These are phyloP conservation scores for Coniochaeta ligniaria DNA, from an alignment of 2,329 filamentous ascomycete genomes.

Conservation along the genomic window DNA sequence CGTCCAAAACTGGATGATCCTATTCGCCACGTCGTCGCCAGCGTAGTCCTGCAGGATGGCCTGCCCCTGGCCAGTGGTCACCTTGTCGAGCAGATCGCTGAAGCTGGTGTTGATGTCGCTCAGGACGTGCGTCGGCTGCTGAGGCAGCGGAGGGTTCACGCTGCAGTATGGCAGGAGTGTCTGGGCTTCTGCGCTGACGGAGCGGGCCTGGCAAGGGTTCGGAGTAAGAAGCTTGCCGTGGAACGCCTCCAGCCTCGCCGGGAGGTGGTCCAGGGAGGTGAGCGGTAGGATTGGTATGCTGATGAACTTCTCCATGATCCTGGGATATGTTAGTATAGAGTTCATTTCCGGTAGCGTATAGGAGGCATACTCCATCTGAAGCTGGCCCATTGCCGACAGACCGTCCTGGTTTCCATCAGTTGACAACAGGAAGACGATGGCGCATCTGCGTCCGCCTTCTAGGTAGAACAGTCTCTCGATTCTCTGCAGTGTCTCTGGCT, in stretches of 20 bases:
- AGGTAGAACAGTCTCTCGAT: conserved; percentile 33
- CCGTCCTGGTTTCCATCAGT: conserved; percentile 16
- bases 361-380: conserved; percentile 35
- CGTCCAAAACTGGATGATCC: conserved; percentile 10
- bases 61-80: conserved; percentile 17
- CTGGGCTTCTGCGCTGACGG: conserved; percentile 1
- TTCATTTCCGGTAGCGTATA: not conserved
- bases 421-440: conserved; percentile 35
- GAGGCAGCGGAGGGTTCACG: conserved; percentile 15
- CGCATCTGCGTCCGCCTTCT: conserved; percentile 30
- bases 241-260: conserved; percentile 30
- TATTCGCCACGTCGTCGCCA: conserved; percentile 14
- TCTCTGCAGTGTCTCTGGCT: conserved; percentile 19
- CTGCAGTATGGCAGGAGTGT: conserved; percentile 27
- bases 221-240: conserved; percentile 17
- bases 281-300: conserved; percentile 36
- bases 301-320: conserved; percentile 21
- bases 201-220: not conserved
- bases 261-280: conserved; percentile 24
- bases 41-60: conserved; percentile 1
- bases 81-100: conserved; percentile 19
- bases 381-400: conserved; percentile 27
- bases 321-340: conserved; percentile 8
- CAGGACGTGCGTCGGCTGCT: conserved; percentile 23
- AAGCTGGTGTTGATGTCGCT: conserved; percentile 22